Base-by-base conservation (phyloP, 371 early-diverging fungal genomes). In the Rhizomucor miehei region DNA sequence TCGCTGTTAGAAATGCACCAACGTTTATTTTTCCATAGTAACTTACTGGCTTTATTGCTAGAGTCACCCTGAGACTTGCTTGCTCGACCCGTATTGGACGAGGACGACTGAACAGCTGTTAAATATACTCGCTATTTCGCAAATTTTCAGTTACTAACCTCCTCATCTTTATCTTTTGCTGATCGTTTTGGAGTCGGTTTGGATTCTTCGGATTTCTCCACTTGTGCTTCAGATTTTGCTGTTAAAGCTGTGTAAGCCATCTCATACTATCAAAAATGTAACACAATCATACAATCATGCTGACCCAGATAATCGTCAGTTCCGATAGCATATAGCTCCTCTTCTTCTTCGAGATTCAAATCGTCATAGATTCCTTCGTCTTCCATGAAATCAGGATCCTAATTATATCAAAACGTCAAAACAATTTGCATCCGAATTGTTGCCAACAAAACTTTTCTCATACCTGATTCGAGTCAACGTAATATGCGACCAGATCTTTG, bases 351-450 rank as follows among this genome's bases (percentile, higher is more conserved):
- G 48, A 98, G 77, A 65, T 91, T 86, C 59, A 98, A 67, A 25
- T 94, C 93, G 54, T 97, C 94, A 69, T 98, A 98, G 19, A 98
- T 82, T 46, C 73, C 83, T 57, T 95, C 95, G 59, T 95, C 90
- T 60, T 97, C 97, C 41, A 84, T 88, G 72, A 92, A 95, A 59
- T 92, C 93, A 19, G 88, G 88, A 14, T 94, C 92, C 71, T 80
- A 44, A n/a, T n/a, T n/a, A n/a, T 9, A 17, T 29, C 44, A 34
- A 23, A 20, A 34, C 9, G 17, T n/a, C n/a, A n/a, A n/a, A n/a
- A n/a, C n/a, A n/a, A n/a, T n/a, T n/a, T n/a, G n/a, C n/a, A n/a
- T n/a, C n/a, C n/a, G n/a, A n/a, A n/a, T n/a, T n/a, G 25, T 9
- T 24, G 38, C 17, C 19, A 37, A 14, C 8, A 29, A 29, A 29